Percentiles rank a stretch among this genome's conserved stretches.
phyloP scores from a whole-genome alignment of 441 rosid species.

The Hura crepitans region DNA sequence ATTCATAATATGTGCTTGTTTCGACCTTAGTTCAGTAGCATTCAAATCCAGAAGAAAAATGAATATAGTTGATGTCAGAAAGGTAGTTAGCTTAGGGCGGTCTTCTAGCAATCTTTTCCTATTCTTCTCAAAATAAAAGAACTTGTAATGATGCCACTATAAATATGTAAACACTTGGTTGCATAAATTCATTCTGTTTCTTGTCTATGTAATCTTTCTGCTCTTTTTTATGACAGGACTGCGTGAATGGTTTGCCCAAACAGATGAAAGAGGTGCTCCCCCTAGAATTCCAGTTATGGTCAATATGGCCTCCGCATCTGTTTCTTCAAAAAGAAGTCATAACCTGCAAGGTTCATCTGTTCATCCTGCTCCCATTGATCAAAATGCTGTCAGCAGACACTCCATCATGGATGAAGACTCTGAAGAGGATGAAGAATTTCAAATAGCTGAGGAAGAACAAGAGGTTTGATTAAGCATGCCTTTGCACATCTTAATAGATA shows the following conservation, averaged over 20 bases:
- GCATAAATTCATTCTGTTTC: constrained; percentile 7
- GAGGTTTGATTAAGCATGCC: constrained; percentile 49
- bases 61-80: not conserved
- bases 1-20: not conserved
- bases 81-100: not conserved
- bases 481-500: constrained; percentile 3
- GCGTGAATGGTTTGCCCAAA: constrained; percentile 96
- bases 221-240: constrained; percentile 48
- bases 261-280: constrained; percentile 90
- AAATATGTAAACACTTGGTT: not conserved
- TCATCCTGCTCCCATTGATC: constrained; percentile 55
- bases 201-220: constrained; percentile 18
- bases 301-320: constrained; percentile 84
- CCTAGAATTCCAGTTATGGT: constrained; percentile 98
- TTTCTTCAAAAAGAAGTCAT: constrained; percentile 46
- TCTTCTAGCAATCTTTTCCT: not conserved
- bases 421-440: constrained; percentile 95
- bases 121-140: not conserved
- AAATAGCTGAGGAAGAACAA: constrained; percentile 78
- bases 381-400: constrained; percentile 62
- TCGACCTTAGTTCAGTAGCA: not conserved
- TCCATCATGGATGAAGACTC: constrained; percentile 89
- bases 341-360: constrained; percentile 46
- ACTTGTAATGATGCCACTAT: not conserved
- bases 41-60: not conserved